Conservation (phyloP, 352 stramenopile genomes). For the Phytophthora palmivora region DNA sequence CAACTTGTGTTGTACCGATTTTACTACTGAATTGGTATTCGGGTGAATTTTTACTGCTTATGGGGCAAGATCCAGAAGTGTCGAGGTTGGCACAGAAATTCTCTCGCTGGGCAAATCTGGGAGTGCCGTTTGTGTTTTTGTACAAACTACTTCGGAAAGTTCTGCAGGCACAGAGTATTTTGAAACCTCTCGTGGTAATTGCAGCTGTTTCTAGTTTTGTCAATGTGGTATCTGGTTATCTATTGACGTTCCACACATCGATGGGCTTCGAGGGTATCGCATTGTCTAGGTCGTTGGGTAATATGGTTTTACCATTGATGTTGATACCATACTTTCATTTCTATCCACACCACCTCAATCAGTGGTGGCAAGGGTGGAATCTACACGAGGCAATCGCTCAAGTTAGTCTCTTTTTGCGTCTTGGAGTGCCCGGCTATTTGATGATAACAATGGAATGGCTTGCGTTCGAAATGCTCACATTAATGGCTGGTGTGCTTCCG, state of each 20-base stretch:
- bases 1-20: conserved; percentile 49
- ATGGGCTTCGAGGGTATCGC: conserved; percentile 81
- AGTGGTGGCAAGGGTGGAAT: conserved; percentile 78
- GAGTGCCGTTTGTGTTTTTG: conserved; percentile 73
- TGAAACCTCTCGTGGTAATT: conserved; percentile 69
- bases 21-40: conserved; percentile 71
- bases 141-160: conserved; percentile 85
- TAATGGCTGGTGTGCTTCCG: conserved; percentile 73
- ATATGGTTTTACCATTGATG: conserved; percentile 55
- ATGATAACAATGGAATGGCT: conserved; percentile 83
- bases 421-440: conserved; percentile 67
- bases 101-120: conserved; percentile 57
- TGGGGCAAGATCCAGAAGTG: conserved; percentile 56
- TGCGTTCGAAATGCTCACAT: conserved; percentile 77
- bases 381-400: conserved; percentile 51
- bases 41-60: conserved; percentile 43
- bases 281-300: conserved; percentile 62
- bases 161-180: conserved; percentile 77
- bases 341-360: conserved; percentile 17
- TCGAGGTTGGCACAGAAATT: conserved; percentile 63
- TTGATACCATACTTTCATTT: conserved; percentile 65
- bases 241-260: conserved; percentile 72
- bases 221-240: conserved; percentile 68
- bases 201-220: conserved; percentile 62
- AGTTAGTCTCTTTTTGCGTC: conserved; percentile 60